Percentiles rank a stretch among this genome's conserved stretches.
phyloP scores from a whole-genome alignment of 176 grass and related monocot genomes.

The Puya raimondii region DNA sequence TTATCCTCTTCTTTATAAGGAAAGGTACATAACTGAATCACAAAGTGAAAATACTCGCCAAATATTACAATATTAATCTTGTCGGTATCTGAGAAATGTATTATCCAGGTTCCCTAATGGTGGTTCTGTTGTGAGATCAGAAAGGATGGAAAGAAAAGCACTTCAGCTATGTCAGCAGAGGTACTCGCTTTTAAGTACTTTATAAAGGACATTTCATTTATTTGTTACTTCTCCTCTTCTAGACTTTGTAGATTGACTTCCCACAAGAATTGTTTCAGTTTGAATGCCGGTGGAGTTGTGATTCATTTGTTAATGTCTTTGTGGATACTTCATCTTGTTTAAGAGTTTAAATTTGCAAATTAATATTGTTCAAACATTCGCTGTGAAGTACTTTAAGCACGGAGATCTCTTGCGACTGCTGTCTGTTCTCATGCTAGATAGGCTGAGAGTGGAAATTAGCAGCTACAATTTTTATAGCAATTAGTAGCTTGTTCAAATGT shows the following conservation, averaged over 20 bases:
- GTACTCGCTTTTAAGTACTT: slow-evolving; percentile 28
- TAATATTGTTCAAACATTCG: no score
- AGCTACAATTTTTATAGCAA: no score
- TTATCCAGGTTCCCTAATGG: slow-evolving; percentile 70
- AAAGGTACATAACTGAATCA: slow-evolving; percentile 49
- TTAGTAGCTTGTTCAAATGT: no score
- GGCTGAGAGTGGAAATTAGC: no score
- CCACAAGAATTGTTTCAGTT: neutral
- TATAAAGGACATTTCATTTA: neutral
- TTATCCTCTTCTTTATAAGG: slow-evolving; percentile 80
- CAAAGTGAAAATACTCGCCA: slow-evolving; percentile 16
- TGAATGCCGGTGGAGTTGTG: neutral
- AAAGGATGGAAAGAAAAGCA: slow-evolving; percentile 71
- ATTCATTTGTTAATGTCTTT: neutral
- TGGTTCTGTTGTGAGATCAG: slow-evolving; percentile 67
- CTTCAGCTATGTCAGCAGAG: slow-evolving; percentile 68
- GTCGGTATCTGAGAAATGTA: neutral
- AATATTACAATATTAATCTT: neutral
- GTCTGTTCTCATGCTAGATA: neutral
- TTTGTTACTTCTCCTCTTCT: neutral
- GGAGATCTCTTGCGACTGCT: neutral
- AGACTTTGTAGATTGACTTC: neutral
- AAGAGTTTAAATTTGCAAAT: no score
- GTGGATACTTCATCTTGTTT: neutral
- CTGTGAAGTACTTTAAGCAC: no score